A percentile compares a stretch with the other conserved stretches of the same genome.
Evolutionary conservation across 2,329 filamentous ascomycete species (phyloP).

Genomic region (Exophiala phaeomuriformis): DNA sequence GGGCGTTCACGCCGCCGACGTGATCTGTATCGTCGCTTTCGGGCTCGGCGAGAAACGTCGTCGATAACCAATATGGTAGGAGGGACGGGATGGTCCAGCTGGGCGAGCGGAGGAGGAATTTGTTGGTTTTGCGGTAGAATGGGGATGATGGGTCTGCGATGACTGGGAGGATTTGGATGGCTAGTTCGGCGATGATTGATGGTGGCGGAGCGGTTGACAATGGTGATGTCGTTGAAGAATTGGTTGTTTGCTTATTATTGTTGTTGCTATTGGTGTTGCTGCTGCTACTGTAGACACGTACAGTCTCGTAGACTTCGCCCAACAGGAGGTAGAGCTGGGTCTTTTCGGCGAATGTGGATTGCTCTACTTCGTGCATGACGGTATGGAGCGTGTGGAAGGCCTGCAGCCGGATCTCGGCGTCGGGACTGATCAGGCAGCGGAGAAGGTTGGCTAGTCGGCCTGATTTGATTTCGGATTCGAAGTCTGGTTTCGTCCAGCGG

Average conservation of each 20-base stretch:
- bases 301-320: conserved; percentile 70
- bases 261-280: background rate
- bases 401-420: conserved; percentile 70
- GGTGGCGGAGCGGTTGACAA: conserved; percentile 50
- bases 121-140: conserved; percentile 79
- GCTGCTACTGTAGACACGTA: conserved; percentile 4
- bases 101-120: conserved; percentile 70
- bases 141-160: conserved; percentile 69
- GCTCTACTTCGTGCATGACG: conserved; percentile 37
- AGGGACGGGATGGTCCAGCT: conserved; percentile 59
- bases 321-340: conserved; percentile 62
- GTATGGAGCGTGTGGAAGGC: conserved; percentile 61
- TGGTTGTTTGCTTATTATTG: background rate
- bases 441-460: conserved; percentile 62
- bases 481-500: conserved; percentile 50
- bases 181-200: conserved; percentile 68
- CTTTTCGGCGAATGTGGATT: conserved; percentile 61
- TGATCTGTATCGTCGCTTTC: conserved; percentile 56
- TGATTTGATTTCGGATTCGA: conserved; percentile 71
- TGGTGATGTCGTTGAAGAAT: background rate
- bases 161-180: conserved; percentile 58
- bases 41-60: conserved; percentile 66
- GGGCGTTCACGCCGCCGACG: conserved; percentile 24
- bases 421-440: conserved; percentile 65
- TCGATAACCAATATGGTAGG: conserved; percentile 56